phyloP scores from a whole-genome alignment of 768 basidiomycete species.

The Hericium erinaceus region DNA sequence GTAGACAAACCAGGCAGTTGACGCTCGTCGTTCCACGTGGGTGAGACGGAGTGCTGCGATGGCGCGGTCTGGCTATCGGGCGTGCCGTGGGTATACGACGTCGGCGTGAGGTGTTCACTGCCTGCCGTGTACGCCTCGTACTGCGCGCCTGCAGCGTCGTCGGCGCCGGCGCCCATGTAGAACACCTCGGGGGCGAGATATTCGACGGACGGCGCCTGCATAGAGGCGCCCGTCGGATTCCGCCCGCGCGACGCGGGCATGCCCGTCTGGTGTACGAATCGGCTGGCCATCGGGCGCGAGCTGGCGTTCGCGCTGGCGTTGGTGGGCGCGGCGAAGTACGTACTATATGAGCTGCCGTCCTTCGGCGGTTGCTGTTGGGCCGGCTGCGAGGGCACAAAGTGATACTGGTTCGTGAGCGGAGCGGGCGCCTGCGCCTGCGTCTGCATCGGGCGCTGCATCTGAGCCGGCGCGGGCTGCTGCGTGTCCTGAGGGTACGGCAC shows the following conservation, averaged over 20 bases:
- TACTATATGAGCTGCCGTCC: neutral
- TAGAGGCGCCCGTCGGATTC: neutral
- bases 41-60: conserved; percentile 4
- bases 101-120: neutral
- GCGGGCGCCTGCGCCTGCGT: neutral
- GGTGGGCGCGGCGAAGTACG: neutral
- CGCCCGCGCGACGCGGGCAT: neutral
- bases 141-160: neutral
- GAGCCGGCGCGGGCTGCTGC: neutral
- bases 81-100: neutral
- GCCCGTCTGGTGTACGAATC: neutral
- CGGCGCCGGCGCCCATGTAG: neutral
- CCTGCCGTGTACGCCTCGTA: too few relatives aligned
- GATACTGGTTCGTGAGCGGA: conserved; percentile 6
- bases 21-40: neutral
- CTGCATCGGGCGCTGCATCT: neutral
- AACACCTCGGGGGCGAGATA: neutral
- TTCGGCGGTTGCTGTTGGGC: neutral
- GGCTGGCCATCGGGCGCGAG: neutral
- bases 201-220: too few relatives aligned
- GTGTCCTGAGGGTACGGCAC: neutral
- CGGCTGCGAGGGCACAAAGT: conserved; percentile 5
- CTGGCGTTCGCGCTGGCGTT: neutral
- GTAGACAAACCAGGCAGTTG: neutral
- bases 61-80: neutral